These are phyloP conservation scores for Pulicaria dysenterica DNA, from an alignment of 129 eudicot species.

Conservation along the genomic window DNA sequence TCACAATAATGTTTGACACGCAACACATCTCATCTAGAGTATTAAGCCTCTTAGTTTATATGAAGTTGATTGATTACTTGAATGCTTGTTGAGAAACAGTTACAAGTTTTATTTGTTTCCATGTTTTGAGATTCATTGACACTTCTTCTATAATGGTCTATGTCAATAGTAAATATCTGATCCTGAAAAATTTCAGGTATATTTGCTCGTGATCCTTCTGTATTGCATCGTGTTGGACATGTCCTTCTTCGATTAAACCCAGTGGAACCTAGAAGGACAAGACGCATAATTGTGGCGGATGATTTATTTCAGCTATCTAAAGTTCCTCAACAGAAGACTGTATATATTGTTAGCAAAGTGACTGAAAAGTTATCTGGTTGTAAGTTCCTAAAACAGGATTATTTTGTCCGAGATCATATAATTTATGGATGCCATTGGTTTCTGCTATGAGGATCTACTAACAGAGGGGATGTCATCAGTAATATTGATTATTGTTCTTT, in stretches of 20 bases:
- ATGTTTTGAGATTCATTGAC: background rate
- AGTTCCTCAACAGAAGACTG: constrained; percentile 67
- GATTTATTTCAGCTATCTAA: constrained; percentile 85
- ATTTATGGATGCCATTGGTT: constrained; percentile 1
- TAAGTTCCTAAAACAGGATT: constrained; percentile 43
- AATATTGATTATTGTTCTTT: constrained; percentile 3
- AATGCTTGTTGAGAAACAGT: background rate
- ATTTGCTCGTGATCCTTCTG: constrained; percentile 79
- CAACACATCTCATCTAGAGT: background rate
- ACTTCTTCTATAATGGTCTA: constrained; percentile 5
- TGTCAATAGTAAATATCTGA: constrained; percentile 12
- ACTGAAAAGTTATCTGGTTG: constrained; percentile 78
- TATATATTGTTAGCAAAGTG: constrained; percentile 61
- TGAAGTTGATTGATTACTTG: constrained; percentile 10
- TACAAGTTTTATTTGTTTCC: background rate
- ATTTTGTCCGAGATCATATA: constrained; percentile 6
- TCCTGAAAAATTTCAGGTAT: constrained; percentile 51
- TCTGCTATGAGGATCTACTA: constrained; percentile 10
- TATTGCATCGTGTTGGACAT: constrained; percentile 83
- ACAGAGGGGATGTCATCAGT: background rate
- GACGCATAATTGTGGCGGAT: constrained; percentile 72
- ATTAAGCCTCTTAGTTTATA: constrained; percentile 17
- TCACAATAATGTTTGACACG: constrained; percentile 4
- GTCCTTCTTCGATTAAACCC: constrained; percentile 70
- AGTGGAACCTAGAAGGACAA: constrained; percentile 69